Evolutionary conservation across 2,329 filamentous ascomycete species (phyloP), one percentile per base, ranked within the genome.

Genomic region (Diaporthe batatas): DNA sequence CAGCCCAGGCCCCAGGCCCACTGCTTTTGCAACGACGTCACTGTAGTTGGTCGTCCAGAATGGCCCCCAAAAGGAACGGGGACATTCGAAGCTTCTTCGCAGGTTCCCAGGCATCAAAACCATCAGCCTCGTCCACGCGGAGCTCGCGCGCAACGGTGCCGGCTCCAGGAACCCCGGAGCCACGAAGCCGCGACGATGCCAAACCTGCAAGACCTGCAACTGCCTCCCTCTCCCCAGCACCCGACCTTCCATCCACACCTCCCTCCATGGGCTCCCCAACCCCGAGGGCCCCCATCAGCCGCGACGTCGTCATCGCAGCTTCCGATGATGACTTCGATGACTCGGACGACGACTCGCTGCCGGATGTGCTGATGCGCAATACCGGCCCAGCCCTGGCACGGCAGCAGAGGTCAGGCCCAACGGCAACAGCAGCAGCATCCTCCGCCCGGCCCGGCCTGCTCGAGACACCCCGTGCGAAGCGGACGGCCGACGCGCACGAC

Each of bases 301-400:
- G 89, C 79, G 84, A 90, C 77, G 81, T 89, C 16, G 83, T 92
- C 71, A 92, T 95, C 53, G 87, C 86, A 58, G 91, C 89, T 70
- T 95, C 93, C 0, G 93, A 95, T 77, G 92, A 92, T 12, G 92
- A 93, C n/a, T 88, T 88, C 36, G 86, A 91, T 76, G 88, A 86
- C 23, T 90, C 90, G 23, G 88, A 90, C 34, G 87, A 87, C 14
- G 88, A 89, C 64, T 92, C 91, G 0, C 84, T 92, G 18, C 86
- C 88, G 6, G 85, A 88, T 55, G 80, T 92, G 1, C 78, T 88
- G 76, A 72, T 12, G 64, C 57, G 39, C 47, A 34, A 58, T 39
- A 59, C 77, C 16, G 25, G 77, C 73, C 73, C 29, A 74, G 72
- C 2, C 77, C 77, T 51, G 74, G 18, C 12, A 73, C 70, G 36